Base-by-base conservation (phyloP, 306 rosid genomes). In the Vigna radiata region DNA sequence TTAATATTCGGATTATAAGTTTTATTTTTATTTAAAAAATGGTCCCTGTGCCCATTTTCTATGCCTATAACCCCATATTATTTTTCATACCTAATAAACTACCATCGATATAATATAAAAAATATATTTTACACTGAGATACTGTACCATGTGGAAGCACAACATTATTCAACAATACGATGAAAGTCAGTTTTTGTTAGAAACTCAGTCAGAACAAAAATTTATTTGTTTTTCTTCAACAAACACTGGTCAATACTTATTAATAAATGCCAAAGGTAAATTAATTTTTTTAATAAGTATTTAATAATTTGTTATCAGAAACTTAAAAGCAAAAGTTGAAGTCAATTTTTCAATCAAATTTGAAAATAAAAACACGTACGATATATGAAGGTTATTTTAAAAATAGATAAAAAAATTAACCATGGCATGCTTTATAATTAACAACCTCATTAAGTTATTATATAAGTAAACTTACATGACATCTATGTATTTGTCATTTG, bases 121-220 rank as follows among this genome's bases (percentile, higher is more conserved):
- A 23, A 23, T 23, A 23, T 23, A 23, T 23, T 23, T 23, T 23
- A 23, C 27, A 1, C 27, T 23, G 27, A 1, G 25, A 23, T 23
- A 23, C 27, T 23, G 27, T 23, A 27, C 31, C 31, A 27, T 27
- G 31, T 43, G 71, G 56, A 67, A 23, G 55, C 14, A 7, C 8
- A 62, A 27, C 47, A 63, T 63, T 37, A 37, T 37, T 63, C 69
- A 63, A n/a, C 27, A 43, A 36, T 64, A 10, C 1, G 1, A 33
- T 33, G 23, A 62, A 62, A 62, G 47, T 62, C 46, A 36, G 33
- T 65, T 41, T 17, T 18, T 1, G 19, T 65, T 66, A 66, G 71
- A 27, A 67, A 67, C 44, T 21, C 13, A 7, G 25, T 62, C 47
- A 33, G 47, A 37, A 62, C 37, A 13, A 8, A 0, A 62, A 8